Percentiles rank a stretch among this genome's conserved stretches.
Evolutionary conservation across 2,329 filamentous ascomycete species (phyloP).

Genomic region (Calonectria pauciramosa): DNA sequence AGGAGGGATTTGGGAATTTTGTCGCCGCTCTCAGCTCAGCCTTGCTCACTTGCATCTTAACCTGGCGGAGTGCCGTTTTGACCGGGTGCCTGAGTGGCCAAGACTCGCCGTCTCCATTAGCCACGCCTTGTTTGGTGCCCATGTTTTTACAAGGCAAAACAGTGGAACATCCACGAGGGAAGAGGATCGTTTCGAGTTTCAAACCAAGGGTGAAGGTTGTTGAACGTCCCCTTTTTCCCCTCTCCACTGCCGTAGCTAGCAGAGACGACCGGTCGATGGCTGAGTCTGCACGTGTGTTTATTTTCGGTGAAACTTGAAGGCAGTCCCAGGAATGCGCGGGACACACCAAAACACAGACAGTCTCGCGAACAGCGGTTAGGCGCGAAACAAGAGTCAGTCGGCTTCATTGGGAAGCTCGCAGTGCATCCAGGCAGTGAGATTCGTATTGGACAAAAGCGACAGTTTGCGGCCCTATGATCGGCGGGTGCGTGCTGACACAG

Average conservation of each 20-base stretch:
- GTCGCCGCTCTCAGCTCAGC: constrained; percentile 15
- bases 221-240: not conserved
- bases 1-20: not conserved
- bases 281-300: not conserved
- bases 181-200: not conserved
- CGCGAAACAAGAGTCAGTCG: not conserved
- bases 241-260: not conserved
- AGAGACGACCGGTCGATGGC: not conserved
- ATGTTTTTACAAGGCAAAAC: not conserved
- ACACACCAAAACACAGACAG: not conserved
- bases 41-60: constrained; percentile 22
- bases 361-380: not conserved
- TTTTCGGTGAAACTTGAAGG: not conserved
- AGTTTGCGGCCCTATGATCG: constrained; percentile 8
- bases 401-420: not conserved
- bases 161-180: not conserved
- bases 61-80: not conserved
- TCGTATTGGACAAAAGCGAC: constrained; percentile 2
- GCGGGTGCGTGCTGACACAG: constrained; percentile 9
- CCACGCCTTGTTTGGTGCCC: not conserved
- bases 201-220: not conserved
- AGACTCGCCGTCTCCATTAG: not conserved
- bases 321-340: not conserved
- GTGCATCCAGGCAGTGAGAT: not conserved
- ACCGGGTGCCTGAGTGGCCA: not conserved